A percentile compares a stretch with the other conserved stretches of the same genome.
phyloP scores from a whole-genome alignment of 1,284 basidiomycete genomes.

The Laetiporus sulphureus region DNA sequence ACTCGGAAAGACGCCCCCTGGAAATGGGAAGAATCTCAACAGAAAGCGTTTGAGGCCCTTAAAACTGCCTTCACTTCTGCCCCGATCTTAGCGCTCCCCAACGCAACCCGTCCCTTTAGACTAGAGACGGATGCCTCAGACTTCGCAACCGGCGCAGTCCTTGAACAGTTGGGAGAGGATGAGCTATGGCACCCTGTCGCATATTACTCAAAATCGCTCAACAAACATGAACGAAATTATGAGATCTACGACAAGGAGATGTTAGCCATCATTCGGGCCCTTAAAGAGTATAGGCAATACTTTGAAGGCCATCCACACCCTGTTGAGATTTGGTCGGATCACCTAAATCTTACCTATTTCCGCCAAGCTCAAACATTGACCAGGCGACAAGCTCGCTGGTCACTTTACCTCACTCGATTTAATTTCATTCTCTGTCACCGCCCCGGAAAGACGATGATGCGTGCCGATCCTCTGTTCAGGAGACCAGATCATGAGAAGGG shows the following conservation, averaged over 20 bases:
- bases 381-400: slow-evolving; percentile 28
- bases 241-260: slow-evolving; percentile 23
- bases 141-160: background rate
- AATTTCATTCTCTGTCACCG: slow-evolving; percentile 29
- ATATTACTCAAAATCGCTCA: background rate
- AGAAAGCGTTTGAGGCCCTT: background rate
- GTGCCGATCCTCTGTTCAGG: slow-evolving; percentile 8
- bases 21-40: background rate
- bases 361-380: slow-evolving; percentile 29
- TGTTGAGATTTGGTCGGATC: slow-evolving; percentile 33
- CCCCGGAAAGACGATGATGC: slow-evolving; percentile 16
- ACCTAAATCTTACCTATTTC: slow-evolving; percentile 33
- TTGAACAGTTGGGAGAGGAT: background rate
- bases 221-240: slow-evolving; percentile 14
- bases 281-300: slow-evolving; percentile 25
- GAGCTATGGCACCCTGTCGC: background rate
- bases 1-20: slow-evolving; percentile 4
- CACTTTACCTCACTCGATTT: slow-evolving; percentile 30
- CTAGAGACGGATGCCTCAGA: background rate
- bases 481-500: slow-evolving; percentile 10
- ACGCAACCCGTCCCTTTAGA: background rate
- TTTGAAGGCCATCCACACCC: slow-evolving; percentile 19
- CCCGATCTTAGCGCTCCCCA: background rate
- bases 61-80: background rate
- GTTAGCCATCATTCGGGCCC: slow-evolving; percentile 15